These are phyloP conservation scores for Podochytrium sp. DNA, from an alignment of 192 early-diverging fungal genomes.

Conservation along the genomic window DNA sequence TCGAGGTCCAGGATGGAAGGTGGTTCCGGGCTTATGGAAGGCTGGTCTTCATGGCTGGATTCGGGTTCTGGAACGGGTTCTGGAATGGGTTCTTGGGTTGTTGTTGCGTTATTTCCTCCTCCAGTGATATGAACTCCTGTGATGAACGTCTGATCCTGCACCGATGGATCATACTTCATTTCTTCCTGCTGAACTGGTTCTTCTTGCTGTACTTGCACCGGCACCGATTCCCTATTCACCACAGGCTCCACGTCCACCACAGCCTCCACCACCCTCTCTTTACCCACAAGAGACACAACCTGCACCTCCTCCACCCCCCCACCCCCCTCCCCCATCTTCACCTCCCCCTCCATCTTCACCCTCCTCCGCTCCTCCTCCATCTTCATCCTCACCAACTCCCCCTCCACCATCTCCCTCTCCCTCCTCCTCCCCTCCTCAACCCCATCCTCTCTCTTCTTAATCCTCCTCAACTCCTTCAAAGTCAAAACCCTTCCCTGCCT, in stretches of 20 bases:
- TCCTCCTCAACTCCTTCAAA: constrained; percentile 43
- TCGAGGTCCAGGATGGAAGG: neutral
- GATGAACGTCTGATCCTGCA: constrained; percentile 53
- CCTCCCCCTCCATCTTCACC: neutral
- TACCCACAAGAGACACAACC: too few relatives aligned
- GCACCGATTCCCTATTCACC: too few relatives aligned
- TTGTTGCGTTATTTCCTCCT: neutral
- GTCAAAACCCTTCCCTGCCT: constrained; percentile 44
- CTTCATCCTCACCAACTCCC: too few relatives aligned
- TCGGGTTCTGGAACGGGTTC: constrained; percentile 1
- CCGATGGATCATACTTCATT: constrained; percentile 44
- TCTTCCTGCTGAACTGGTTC: neutral
- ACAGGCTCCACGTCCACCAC: too few relatives aligned
- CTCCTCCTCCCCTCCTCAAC: constrained; percentile 11
- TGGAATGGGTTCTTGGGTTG: neutral
- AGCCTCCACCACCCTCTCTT: neutral
- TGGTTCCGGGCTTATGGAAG: too few relatives aligned
- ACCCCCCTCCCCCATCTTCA: neutral
- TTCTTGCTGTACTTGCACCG: neutral
- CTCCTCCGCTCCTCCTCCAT: neutral
- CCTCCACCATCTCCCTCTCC: constrained; percentile 5
- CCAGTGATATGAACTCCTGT: constrained; percentile 63
- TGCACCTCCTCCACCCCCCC: neutral
- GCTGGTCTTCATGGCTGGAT: neutral
- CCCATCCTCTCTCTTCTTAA: constrained; percentile 31